phyloP scores from a whole-genome alignment of 768 basidiomycete species.

The Tulasnella sp. region DNA sequence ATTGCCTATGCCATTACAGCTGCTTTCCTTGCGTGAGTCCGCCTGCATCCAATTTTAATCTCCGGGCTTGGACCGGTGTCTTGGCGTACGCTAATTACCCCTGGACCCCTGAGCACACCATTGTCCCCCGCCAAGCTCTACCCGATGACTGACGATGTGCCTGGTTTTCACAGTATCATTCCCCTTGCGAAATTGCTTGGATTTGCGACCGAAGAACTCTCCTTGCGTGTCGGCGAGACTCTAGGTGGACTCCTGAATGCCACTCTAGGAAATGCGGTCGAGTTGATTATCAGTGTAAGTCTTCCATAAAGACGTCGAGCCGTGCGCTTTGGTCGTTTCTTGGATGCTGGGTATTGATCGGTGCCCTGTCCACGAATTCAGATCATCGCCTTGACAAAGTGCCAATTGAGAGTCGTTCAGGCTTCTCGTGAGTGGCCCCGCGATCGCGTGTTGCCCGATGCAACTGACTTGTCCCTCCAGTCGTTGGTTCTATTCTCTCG shows the following conservation, averaged over 20 bases:
- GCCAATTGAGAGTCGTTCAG: conserved; percentile 70
- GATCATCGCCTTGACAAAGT: conserved; percentile 73
- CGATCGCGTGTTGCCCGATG: not conserved
- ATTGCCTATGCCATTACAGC: too few relatives aligned
- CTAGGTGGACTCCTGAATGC: conserved; percentile 77
- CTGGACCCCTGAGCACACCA: too few relatives aligned
- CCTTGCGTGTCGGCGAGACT: conserved; percentile 70
- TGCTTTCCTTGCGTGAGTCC: conserved; percentile 13
- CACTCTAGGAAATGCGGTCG: conserved; percentile 32
- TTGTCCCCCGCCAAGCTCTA: not conserved
- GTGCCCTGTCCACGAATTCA: conserved; percentile 28
- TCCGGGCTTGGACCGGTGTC: too few relatives aligned
- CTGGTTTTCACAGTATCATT: conserved; percentile 70
- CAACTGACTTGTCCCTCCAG: conserved; percentile 28
- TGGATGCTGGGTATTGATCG: not conserved
- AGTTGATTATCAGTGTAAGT: conserved; percentile 60
- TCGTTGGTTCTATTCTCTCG: conserved; percentile 72
- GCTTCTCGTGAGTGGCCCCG: conserved; percentile 42
- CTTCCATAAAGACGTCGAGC: not conserved
- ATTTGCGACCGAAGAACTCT: conserved; percentile 77
- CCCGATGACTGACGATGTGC: conserved; percentile 28
- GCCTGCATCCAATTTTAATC: too few relatives aligned
- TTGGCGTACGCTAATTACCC: too few relatives aligned
- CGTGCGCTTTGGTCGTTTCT: not conserved
- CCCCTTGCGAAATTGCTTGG: conserved; percentile 67